Evolutionary conservation across 768 basidiomycete genomes (phyloP), one percentile per base, ranked within the genome.

Genomic region (Tricholoma sp.): DNA sequence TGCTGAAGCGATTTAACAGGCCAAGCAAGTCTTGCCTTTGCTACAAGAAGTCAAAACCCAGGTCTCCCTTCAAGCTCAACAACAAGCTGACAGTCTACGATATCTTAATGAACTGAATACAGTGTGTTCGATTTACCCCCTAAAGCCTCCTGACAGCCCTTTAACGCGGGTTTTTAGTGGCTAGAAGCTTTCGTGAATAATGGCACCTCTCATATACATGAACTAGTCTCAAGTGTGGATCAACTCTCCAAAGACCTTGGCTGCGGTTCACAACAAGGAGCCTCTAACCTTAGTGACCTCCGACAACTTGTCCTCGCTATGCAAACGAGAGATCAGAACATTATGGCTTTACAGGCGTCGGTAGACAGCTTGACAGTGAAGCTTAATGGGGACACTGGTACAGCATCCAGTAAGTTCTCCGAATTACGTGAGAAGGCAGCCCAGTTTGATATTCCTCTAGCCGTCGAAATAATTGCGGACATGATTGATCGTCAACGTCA

Each of bases 121-220:
- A 55, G 89, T 86, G 58, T 57, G 80, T 68, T 28, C 15, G 5
- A 17, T 33, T 5, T 17, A 2, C 28, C 28, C 12, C n/a, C 11
- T 5, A 12, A n/a, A 37, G 8, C 29, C 17, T 20, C 29, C n/a
- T n/a, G n/a, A 11, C 18, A 11, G 29, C 5, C 31, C 24, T 20
- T 65, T 17, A 65, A 18, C 33, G 1, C 10, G 12, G n/a, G n/a
- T 48, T 24, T 37, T 34, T 51, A 89, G 83, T 94, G 92, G 92
- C 78, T 94, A 41, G 92, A 94, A 61, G 74, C 83, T 2, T 92
- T 93, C 66, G 89, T 92, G 37, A 84, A 83, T 39, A 84, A 85
- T 44, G 85, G 87, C n/a, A 85, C 84, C 0, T 79, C 80, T 12
- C 88, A 91, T 59, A 85, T 90, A 20, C 81, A 86, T 62, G 71